Evolutionary conservation across 148 eudicot species (phyloP).

Genomic region (Fagopyrum esculentum): DNA sequence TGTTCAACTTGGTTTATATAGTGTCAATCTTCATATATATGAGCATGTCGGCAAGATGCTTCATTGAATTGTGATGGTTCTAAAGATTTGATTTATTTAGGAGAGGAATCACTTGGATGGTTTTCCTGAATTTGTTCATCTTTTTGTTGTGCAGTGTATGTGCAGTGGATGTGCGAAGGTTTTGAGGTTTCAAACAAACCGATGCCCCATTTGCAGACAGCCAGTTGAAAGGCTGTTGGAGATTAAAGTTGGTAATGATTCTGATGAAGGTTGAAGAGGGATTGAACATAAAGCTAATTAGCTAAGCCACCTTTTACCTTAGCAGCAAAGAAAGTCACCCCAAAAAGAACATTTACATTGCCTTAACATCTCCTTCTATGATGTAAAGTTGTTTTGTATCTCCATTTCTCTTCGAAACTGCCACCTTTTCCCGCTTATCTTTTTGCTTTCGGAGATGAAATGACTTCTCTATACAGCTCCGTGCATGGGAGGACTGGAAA

Average conservation of each 20-base stretch:
- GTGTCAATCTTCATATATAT: background rate
- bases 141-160: slow-evolving; percentile 71
- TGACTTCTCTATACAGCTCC: background rate
- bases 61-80: background rate
- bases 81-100: background rate
- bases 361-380: background rate
- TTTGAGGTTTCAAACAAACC: slow-evolving; percentile 82
- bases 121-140: background rate
- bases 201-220: slow-evolving; percentile 97
- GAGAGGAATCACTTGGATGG: background rate
- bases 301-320: background rate
- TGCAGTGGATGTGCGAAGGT: slow-evolving; percentile 94
- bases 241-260: slow-evolving; percentile 65
- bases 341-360: background rate
- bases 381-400: slow-evolving; percentile 2
- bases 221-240: slow-evolving; percentile 96
- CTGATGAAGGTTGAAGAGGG: slow-evolving; percentile 4
- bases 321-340: slow-evolving; percentile 1
- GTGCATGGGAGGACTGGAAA: background rate
- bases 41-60: background rate
- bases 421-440: background rate
- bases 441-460: slow-evolving; percentile 1
- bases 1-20: background rate
- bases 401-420: background rate
- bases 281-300: background rate